Evolutionary conservation across 1,284 basidiomycete genomes (phyloP), one percentile per base, ranked within the genome.

Genomic region (Sphagnurus paluster): DNA sequence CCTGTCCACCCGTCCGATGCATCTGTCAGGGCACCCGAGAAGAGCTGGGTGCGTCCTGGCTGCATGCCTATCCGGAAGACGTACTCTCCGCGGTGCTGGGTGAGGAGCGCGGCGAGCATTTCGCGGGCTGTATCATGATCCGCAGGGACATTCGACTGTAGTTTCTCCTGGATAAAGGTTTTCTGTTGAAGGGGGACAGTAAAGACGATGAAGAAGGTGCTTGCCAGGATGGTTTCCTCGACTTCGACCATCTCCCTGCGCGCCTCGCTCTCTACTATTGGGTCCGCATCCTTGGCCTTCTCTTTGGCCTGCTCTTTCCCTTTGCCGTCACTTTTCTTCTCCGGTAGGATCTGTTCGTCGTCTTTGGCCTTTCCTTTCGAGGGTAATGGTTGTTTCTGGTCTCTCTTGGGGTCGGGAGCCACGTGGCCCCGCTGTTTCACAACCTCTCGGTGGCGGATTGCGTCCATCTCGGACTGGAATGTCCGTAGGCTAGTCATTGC

Each of bases 391-490:
- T 74, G 51, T 59, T 58, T 52, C 64, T 69, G 75, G 56, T 65
- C 69, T 54, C 65, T 60, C 42, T 64, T 63, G 20, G 63, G 54
- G 8, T 20, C 9, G 33, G 21, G 16, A 39, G 19, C 20, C 56
- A 54, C 13, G 63, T 65, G 34, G n/a, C n/a, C n/a, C n/a, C 82
- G 77, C 55, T 87, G 81, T 63, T 77, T 86, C 21, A 72, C 67
- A 34, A 79, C 64, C 64, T 88, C 84, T 40, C 80, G 77, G 53
- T 75, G 68, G 46, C 80, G 79, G 58, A 89, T 84, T 54, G 84
- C 76, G 50, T 89, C 81, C 50, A 90, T 90, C 65, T 88, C 85
- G 56, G 66, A 75, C 63, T 90, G 87, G 61, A 90, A 90, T 43
- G 71, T 79, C 40, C 77, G 78, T 59, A 90, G 67, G 46, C 72